These are phyloP conservation scores for Isatis lusitanica DNA, from an alignment of 441 rosid genomes.

Conservation along the genomic window DNA sequence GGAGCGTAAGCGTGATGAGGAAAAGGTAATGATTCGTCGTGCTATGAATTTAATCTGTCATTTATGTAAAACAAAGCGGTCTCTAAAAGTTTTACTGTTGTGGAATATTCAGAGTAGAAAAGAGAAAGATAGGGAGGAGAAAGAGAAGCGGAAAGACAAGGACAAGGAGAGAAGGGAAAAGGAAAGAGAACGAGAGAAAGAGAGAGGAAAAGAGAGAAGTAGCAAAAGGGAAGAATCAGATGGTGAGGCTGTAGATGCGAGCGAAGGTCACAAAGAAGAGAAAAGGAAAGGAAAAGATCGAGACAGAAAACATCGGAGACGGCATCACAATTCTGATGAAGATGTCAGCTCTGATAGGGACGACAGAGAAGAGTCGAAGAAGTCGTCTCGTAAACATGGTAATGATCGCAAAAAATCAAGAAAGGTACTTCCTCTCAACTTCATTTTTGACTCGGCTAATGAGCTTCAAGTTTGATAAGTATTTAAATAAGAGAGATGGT, in stretches of 20 bases:
- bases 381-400: conserved; percentile 79
- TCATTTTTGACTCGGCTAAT: conserved; percentile 4
- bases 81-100: background rate
- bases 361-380: conserved; percentile 76
- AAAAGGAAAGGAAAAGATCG: conserved; percentile 77
- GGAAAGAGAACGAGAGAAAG: conserved; percentile 65
- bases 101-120: conserved; percentile 54
- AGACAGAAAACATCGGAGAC: conserved; percentile 85
- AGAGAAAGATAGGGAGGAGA: conserved; percentile 62
- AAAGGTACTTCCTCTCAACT: conserved; percentile 48
- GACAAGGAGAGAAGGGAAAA: conserved; percentile 71
- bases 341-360: conserved; percentile 85
- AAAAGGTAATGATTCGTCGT: conserved; percentile 55
- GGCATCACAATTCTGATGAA: conserved; percentile 72
- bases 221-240: conserved; percentile 80
- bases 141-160: conserved; percentile 72
- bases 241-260: conserved; percentile 69
- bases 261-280: conserved; percentile 72
- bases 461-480: background rate
- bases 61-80: background rate
- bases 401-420: conserved; percentile 88
- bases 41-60: background rate
- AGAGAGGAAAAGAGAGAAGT: conserved; percentile 61
- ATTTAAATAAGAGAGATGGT: background rate
- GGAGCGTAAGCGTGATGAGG: conserved; percentile 93